Conservation (phyloP, 2,329 filamentous ascomycete genomes). For the Ophiostoma ulmi region DNA sequence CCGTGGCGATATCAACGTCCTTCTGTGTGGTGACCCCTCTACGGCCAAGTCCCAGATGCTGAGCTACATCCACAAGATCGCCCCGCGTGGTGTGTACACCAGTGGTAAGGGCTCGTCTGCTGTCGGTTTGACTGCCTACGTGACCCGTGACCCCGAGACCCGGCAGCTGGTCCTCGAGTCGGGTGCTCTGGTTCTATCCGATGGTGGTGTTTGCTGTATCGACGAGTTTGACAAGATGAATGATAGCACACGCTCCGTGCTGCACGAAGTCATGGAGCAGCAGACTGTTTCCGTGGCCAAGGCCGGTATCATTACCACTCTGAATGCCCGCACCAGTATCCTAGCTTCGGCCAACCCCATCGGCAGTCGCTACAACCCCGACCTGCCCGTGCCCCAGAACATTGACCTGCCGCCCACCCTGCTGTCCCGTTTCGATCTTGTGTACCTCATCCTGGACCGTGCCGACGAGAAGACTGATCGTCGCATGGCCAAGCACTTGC, state of each 20-base stretch:
- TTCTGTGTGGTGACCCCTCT: constrained; percentile 94
- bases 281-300: constrained; percentile 81
- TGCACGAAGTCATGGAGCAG: constrained; percentile 86
- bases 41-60: constrained; percentile 94
- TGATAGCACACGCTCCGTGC: constrained; percentile 69
- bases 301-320: constrained; percentile 91
- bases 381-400: constrained; percentile 92
- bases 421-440: constrained; percentile 90
- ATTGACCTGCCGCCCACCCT: constrained; percentile 95
- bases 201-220: constrained; percentile 79
- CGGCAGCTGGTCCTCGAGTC: constrained; percentile 76
- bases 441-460: constrained; percentile 92
- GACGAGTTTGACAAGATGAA: constrained; percentile 87
- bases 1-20: constrained; percentile 92
- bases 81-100: constrained; percentile 78
- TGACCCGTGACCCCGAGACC: constrained; percentile 74
- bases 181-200: constrained; percentile 70
- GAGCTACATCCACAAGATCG: constrained; percentile 95
- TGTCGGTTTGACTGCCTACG: constrained; percentile 74
- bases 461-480: constrained; percentile 87
- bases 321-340: constrained; percentile 93
- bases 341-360: constrained; percentile 97
- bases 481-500: constrained; percentile 81
- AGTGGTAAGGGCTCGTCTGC: constrained; percentile 77
- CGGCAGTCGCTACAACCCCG: constrained; percentile 94